Evolutionary conservation across 2,329 filamentous ascomycete species (phyloP).

Genomic region (Emmonsia crescens): DNA sequence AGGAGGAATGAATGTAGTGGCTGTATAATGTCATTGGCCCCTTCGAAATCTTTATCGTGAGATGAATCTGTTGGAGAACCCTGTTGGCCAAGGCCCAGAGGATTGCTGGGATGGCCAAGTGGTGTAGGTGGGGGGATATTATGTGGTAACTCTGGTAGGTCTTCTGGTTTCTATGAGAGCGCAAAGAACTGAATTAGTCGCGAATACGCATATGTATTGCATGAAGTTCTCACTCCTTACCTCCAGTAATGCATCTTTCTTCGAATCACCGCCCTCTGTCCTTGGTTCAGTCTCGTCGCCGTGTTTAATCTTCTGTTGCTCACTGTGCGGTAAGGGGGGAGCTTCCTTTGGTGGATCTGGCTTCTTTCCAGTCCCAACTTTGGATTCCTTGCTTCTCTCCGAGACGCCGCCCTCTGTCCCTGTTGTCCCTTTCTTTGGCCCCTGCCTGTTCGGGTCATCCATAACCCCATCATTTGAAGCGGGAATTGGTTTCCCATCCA

Average conservation of each 20-base stretch:
- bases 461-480: slow-evolving; percentile 68
- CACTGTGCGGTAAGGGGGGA: slow-evolving; percentile 68
- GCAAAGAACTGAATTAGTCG: background rate
- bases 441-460: slow-evolving; percentile 69
- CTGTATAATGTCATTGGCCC: slow-evolving; percentile 47
- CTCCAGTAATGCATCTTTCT: slow-evolving; percentile 40
- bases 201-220: background rate
- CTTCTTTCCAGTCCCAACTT: slow-evolving; percentile 60
- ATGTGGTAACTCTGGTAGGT: slow-evolving; percentile 68
- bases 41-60: slow-evolving; percentile 20
- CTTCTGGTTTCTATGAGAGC: slow-evolving; percentile 57
- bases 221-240: slow-evolving; percentile 31
- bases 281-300: slow-evolving; percentile 23
- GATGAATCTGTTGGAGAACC: slow-evolving; percentile 35
- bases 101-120: slow-evolving; percentile 33
- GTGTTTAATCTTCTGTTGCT: slow-evolving; percentile 54
- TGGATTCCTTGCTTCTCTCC: slow-evolving; percentile 69
- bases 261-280: slow-evolving; percentile 25
- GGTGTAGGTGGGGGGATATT: slow-evolving; percentile 60
- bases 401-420: slow-evolving; percentile 85
- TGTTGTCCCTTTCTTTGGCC: slow-evolving; percentile 73
- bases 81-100: slow-evolving; percentile 43
- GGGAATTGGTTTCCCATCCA: slow-evolving; percentile 35
- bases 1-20: slow-evolving; percentile 82
- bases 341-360: slow-evolving; percentile 78